A percentile compares a stretch with the other conserved stretches of the same genome.
Conservation (phyloP, 2,329 filamentous ascomycete genomes). For the Fusarium domesticum region DNA sequence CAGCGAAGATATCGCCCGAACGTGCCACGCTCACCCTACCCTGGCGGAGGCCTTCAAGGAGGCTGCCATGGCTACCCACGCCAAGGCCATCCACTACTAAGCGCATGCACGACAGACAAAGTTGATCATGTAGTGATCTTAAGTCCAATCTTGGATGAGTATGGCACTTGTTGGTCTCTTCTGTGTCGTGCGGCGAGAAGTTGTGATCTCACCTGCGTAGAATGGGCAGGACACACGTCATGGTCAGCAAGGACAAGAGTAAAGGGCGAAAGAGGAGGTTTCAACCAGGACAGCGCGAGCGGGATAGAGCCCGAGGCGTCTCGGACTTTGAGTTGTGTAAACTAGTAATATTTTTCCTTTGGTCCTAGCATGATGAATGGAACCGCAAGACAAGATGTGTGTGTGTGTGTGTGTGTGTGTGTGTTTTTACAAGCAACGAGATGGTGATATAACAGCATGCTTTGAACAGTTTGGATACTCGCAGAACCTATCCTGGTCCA, state of each 20-base stretch:
- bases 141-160: constrained; percentile 2
- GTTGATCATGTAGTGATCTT: constrained; percentile 14
- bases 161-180: constrained; percentile 13
- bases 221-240: constrained; percentile 13
- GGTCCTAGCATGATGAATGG: constrained; percentile 31
- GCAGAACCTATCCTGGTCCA: too few species aligned
- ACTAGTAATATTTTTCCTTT: constrained; percentile 32
- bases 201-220: constrained; percentile 15
- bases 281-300: constrained; percentile 20
- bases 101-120: constrained; percentile 4
- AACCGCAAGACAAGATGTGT: constrained; percentile 15
- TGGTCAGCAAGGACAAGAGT: constrained; percentile 14
- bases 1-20: constrained; percentile 90
- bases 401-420: too few species aligned
- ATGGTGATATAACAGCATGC: too few species aligned
- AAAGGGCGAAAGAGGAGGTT: constrained; percentile 21
- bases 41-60: constrained; percentile 98
- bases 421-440: too few species aligned
- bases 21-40: constrained; percentile 94
- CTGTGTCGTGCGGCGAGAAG: constrained; percentile 15
- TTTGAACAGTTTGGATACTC: too few species aligned
- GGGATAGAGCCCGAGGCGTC: constrained; percentile 24
- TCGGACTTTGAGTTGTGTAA: constrained; percentile 30
- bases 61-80: constrained; percentile 96
- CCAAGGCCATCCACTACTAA: constrained; percentile 94